Evolutionary conservation across 257 asterid species (phyloP).

Genomic region (Solanum lignicaule): DNA sequence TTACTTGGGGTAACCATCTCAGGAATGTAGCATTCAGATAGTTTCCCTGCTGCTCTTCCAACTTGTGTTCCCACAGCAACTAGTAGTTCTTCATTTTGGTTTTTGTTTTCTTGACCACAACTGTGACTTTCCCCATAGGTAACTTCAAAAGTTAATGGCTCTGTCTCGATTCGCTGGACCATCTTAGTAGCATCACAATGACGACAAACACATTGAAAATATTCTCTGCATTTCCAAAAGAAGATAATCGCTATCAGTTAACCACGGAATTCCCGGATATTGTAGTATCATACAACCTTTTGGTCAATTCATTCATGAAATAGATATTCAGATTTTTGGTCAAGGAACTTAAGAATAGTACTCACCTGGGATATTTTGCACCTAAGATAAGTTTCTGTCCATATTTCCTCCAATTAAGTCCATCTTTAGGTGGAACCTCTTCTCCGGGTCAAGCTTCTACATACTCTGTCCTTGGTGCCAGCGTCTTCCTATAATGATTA

Average conservation of each 20-base stretch:
- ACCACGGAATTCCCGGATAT: not conserved
- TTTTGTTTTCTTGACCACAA: not conserved
- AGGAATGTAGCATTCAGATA: not conserved
- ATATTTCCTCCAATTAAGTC: slow-evolving; percentile 34
- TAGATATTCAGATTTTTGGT: not conserved
- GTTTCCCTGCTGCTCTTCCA: not conserved
- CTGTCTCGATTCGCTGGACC: not conserved
- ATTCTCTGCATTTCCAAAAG: not conserved
- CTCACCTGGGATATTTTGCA: slow-evolving; percentile 32
- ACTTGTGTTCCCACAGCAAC: not conserved
- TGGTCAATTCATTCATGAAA: not conserved
- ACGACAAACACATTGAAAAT: not conserved
- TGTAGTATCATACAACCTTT: not conserved
- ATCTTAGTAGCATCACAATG: not conserved
- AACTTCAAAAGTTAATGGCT: not conserved
- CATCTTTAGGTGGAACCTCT: slow-evolving; percentile 15
- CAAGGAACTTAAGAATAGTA: not conserved
- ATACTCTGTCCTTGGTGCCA: not conserved
- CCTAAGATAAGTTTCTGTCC: slow-evolving; percentile 37
- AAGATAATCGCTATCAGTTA: not conserved
- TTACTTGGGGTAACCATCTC: not conserved
- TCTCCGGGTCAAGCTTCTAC: not conserved
- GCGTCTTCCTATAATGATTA: not conserved
- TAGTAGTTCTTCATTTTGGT: not conserved
- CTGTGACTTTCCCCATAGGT: slow-evolving; percentile 6